Evolutionary conservation across 345 rosid genomes (phyloP), one percentile per base, ranked within the genome.

Genomic region (Raphanus raphanistrum): DNA sequence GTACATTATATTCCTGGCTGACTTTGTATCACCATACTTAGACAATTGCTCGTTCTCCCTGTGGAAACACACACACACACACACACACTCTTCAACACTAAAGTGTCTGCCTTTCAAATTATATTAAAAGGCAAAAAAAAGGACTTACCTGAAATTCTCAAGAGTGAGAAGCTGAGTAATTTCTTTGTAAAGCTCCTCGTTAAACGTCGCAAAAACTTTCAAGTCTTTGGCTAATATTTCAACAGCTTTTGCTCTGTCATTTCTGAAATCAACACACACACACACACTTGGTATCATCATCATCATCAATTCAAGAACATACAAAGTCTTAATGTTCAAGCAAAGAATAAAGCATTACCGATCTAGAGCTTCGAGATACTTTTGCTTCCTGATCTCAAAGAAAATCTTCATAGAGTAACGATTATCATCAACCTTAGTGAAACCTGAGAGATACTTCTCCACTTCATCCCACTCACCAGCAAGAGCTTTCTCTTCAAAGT

Each of bases 381-480:
- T 87, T 70, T 85, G 88, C 78, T 85, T 87, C 72, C 90, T 83
- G 71, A 87, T 87, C 81, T 87, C 90, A 25, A 87, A 87, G 81
- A 72, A 87, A 62, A 87, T 85, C 41, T 85, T 87, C 88, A 85
- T 85, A 17, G 90, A 85, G 76, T 87, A 85, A 6, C 97, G 85
- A 70, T 93, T 93, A 76, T 93, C 98, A 71, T 93, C 98, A 13
- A 93, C 97, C 84, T 91, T 93, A 4, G 98, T 93, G 76, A 88
- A 93, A 3, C 98, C 98, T 26, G 91, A 88, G 15, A 93, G 82
- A 83, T 93, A 91, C 29, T 87, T 85, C 84, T 93, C 98, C 8
- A 93, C 93, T 85, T 93, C 98, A 27, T 93, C 98, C 98, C 98
- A 93, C 70, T 93, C 97, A 35, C 98, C 98, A 45, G 89, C 89